Evolutionary conservation across 2,329 filamentous ascomycete species (phyloP), one percentile per base, ranked within the genome.

Genomic region (Macroventuria anomochaeta): DNA sequence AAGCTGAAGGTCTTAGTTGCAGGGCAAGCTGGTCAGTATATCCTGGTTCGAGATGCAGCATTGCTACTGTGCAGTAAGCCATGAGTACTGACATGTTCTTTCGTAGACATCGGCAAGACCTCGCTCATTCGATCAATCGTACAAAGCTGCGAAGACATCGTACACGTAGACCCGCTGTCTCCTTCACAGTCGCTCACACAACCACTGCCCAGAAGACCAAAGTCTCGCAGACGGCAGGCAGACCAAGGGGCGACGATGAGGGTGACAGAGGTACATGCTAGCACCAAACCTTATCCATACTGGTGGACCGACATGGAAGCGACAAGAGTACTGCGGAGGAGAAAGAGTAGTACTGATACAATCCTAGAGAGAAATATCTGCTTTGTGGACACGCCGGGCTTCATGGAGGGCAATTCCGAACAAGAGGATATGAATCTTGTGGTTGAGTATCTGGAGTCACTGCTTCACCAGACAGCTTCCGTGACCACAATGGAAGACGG

Each of bases 311-410:
- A 95, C 67, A 75, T 91, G 41, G 88, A 93, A 49, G 85, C 88
- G 57, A 85, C 83, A 52, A 80, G 80, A 21, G 77, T 81, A 42
- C 75, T 84, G 57, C 80, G 83, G 39, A 82, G 86, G 67, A 83
- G 78, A 25, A 76, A 88, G 65, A 93, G 89, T 67, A 78, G 85
- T 44, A 86, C 87, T 7, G 92, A 95, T 59, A 83, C 86, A 18
- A 84, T 97, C 32, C 78, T 97, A 38, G 93, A 97, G 70, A 85
- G 93, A 25, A 99, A 99, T 69, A 77, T 99, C 5, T 96, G 91
- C 73, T 97, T 99, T 70, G 87, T 97, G 53, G 93, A 97, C 76
- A 93, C 90, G 2, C 85, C 88, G 10, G 87, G 87, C 11, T 86
- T 85, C 72, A 77, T 57, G 4, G 59, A 77, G 71, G 59, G 81